These are phyloP conservation scores for Verbascum thapsus DNA, from an alignment of 257 asterid genomes.

Conservation along the genomic window DNA sequence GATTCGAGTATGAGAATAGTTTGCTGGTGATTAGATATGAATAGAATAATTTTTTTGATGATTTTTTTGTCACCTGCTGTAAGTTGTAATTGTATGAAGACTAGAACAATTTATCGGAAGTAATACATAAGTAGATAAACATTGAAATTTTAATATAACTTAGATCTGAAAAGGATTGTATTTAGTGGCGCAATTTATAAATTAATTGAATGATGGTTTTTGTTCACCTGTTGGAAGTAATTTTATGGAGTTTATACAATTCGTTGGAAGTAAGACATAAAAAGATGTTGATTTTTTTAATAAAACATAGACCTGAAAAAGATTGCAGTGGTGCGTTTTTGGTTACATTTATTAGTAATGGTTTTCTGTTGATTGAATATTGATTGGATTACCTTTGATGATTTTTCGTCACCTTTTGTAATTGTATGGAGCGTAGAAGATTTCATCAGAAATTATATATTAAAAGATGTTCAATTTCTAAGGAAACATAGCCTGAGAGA, in stretches of 20 bases:
- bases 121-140: not conserved
- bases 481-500: not conserved
- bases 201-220: too few species aligned
- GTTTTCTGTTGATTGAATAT: constrained; percentile 12
- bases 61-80: constrained; percentile 5
- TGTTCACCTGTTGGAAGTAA: too few species aligned
- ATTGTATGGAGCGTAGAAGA: not conserved
- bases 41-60: constrained; percentile 15
- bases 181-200: too few species aligned
- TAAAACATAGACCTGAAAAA: too few species aligned
- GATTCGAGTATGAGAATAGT: constrained; percentile 19
- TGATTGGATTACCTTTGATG: constrained; percentile 10
- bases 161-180: too few species aligned
- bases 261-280: too few species aligned
- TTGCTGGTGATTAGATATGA: constrained; percentile 12
- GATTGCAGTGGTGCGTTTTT: too few species aligned
- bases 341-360: too few species aligned
- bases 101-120: not conserved
- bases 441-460: not conserved
- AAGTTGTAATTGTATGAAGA: not conserved
- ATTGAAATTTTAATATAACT: too few species aligned
- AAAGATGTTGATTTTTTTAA: too few species aligned
- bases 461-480: not conserved
- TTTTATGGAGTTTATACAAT: too few species aligned
- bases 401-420: constrained; percentile 10